These are phyloP conservation scores for Trichothecium roseum DNA, from an alignment of 2,329 filamentous ascomycete genomes.

Conservation along the genomic window DNA sequence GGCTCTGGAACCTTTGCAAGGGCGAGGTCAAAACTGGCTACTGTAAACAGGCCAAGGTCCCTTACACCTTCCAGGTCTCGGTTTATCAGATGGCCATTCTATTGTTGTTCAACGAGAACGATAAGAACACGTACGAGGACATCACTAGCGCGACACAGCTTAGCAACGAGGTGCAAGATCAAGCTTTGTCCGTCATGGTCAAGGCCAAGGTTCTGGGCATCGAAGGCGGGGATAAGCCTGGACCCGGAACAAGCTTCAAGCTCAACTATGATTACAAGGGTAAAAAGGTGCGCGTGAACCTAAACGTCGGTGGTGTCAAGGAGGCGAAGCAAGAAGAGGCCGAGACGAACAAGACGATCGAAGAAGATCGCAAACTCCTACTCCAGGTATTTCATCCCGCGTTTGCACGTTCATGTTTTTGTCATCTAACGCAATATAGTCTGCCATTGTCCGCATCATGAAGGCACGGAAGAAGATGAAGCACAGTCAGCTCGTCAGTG, in stretches of 20 bases:
- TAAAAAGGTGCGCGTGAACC: conserved; percentile 95
- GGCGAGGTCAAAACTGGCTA: conserved; percentile 93
- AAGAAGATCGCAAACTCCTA: conserved; percentile 92
- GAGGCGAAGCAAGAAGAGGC: conserved; percentile 94
- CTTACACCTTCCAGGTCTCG: conserved; percentile 94
- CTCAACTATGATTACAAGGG: conserved; percentile 95
- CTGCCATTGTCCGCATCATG: conserved; percentile 98
- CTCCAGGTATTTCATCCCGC: conserved; percentile 65
- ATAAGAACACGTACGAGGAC: conserved; percentile 77
- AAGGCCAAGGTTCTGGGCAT: conserved; percentile 85
- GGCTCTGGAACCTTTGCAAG: conserved; percentile 98
- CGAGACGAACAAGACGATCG: conserved; percentile 98
- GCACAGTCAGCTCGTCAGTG: conserved; percentile 85
- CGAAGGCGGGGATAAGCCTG: conserved; percentile 59
- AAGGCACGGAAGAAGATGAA: conserved; percentile 99
- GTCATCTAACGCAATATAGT: conserved; percentile 43
- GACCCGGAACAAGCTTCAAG: conserved; percentile 66
- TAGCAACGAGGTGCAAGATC: conserved; percentile 73
- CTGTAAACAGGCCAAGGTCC: conserved; percentile 77
- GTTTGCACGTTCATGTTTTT: background rate
- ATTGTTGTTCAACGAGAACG: conserved; percentile 86
- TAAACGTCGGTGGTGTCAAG: conserved; percentile 89
- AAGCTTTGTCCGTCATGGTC: conserved; percentile 73
- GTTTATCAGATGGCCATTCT: conserved; percentile 97
- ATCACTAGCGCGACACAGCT: conserved; percentile 75